Evolutionary conservation across 176 grass and related monocot genomes (phyloP), one percentile per base, ranked within the genome.

Genomic region (Carex myosuroides): DNA sequence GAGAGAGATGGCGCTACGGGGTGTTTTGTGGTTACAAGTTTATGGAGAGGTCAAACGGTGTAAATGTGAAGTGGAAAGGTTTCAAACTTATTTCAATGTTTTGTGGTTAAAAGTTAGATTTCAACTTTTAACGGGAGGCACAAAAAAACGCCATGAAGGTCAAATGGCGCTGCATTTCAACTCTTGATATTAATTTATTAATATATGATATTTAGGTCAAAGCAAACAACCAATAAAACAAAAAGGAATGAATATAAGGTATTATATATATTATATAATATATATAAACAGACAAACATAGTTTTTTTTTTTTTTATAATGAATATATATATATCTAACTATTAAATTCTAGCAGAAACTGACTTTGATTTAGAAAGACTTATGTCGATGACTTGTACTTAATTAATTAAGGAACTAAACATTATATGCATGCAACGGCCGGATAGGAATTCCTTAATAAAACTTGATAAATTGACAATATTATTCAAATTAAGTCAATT

Each of bases 1-100:
- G 46, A 50, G 79, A 83, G 79, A 83, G 86, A 54, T 22, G 41
- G 58, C 60, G 56, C 79, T 41, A 32, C 21, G 9, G 2, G 48
- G 14, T 81, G 79, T 80, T 37, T 81, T 41, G 79, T 81, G 79
- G 79, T 81, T 81, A 81, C 13, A 73, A 81, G 10, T 81, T 81
- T 33, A 21, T 81, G 59, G 17, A 64, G 58, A 81, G 79, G 79
- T 81, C 79, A 81, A 81, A 81, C 57, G 57, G 79, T 81, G 18
- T 81, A 81, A 81, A 64, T 81, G 18, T 59, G 37, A 18, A 42
- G 30, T 21, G 35, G 18, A 62, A 81, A 64, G n/a, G 60, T 82
- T 52, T 82, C 41, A 82, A 16, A 63, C 79, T 24, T 18, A 30
- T 78, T 55, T 59, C 77, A 59, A 59, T 41, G 17, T 69, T 18